Base-by-base conservation (phyloP, 768 basidiomycete genomes). In the Podaxis rugospora region DNA sequence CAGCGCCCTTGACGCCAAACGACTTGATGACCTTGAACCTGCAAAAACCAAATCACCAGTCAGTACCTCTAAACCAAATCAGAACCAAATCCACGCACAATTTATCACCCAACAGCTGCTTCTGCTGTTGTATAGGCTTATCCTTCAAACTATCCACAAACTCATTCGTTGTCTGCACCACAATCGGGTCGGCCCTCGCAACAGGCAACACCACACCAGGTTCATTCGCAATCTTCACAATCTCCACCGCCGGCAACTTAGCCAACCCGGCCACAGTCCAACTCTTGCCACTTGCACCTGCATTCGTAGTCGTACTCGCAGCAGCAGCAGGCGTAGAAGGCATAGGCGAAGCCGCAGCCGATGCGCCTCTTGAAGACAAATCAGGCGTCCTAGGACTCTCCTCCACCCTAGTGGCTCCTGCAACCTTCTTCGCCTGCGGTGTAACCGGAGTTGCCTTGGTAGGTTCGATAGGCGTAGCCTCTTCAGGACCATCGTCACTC, bases 61-160 rank as follows among this genome's bases (percentile, higher is more conserved):
- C 32, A 56, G 37, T 25, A 44, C 27, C 51, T 32, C 16, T 13
- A 23, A 21, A 5, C 55, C 4, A 55, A 39, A 37, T 7, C 35
- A 36, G n/a, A 21, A 9, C 23, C 16, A 59, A 42, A 47, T 9
- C 18, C 16, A 72, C 84, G 62, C 66, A 90, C 82, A 93, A 73
- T 72, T 92, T 92, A 67, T 91, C 89, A 44, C 90, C 89, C 21
- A 96, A 71, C 63, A 82, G 76, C 71, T 95, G 93, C 71, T 95
- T 94, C 76, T 90, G 87, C 53, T 74, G 71, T 49, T 81, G 81
- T 39, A 77, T 66, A 9, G 83, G 77, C 68, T 86, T 84, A 35
- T 82, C 83, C 51, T 80, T 66, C 25, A 90, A 67, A 23, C 78
- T 73, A 68, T 91, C 85, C 52, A 93, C 76, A 67, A 92, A 94